Percentiles rank a stretch among this genome's conserved stretches.
Conservation (phyloP, 495 filamentous ascomycete species). For the Penicillium flavigenum region DNA sequence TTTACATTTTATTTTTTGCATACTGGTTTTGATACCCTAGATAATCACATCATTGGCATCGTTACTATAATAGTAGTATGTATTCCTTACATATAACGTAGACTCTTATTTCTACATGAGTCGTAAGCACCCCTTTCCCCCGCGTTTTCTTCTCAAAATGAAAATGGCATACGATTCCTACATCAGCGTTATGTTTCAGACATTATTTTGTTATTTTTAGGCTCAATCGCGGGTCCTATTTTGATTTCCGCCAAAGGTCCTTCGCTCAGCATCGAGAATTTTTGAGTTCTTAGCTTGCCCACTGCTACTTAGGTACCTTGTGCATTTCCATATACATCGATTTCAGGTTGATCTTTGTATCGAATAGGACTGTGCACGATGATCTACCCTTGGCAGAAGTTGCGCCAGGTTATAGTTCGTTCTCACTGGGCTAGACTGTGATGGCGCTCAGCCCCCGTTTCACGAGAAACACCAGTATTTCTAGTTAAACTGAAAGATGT, state of each 20-base stretch:
- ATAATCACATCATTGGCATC: conserved; percentile 9
- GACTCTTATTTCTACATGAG: neutral
- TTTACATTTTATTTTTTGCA: neutral
- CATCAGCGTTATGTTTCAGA: neutral
- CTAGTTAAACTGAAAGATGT: neutral
- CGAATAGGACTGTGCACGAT: conserved; percentile 14
- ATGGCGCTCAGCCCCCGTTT: neutral
- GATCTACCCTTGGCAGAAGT: conserved; percentile 16
- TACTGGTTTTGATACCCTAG: conserved; percentile 12
- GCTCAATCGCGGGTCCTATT: neutral
- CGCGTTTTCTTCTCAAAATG: neutral
- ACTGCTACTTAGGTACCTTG: neutral
- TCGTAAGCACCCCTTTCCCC: conserved; percentile 10
- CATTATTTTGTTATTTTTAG: neutral
- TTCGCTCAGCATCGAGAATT: neutral
- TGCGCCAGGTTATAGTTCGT: neutral
- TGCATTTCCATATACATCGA: neutral
- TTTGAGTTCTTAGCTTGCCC: neutral
- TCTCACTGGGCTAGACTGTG: neutral
- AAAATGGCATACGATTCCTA: too few relatives aligned
- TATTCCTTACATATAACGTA: neutral
- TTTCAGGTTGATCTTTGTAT: neutral
- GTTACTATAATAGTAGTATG: neutral
- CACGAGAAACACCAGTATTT: neutral
- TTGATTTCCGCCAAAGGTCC: conserved; percentile 8